phyloP scores from a whole-genome alignment of 2,329 filamentous ascomycete species.

The Whalleya microplaca region DNA sequence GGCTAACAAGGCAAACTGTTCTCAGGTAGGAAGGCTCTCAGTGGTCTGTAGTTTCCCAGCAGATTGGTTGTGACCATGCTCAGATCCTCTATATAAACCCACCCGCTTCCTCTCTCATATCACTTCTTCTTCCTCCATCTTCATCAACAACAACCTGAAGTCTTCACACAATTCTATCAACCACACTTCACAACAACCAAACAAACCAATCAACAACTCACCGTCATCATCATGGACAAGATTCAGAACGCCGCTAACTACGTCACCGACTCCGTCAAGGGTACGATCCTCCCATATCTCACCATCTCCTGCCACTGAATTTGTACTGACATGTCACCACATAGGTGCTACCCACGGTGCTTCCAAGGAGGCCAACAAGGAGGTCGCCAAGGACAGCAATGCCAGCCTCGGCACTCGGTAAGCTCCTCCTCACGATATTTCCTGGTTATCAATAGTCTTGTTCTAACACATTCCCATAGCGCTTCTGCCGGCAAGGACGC shows the following conservation, averaged over 20 bases:
- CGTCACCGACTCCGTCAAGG: constrained; percentile 66
- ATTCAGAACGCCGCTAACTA: constrained; percentile 69
- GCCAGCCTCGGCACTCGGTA: constrained; percentile 58
- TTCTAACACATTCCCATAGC: constrained; percentile 39
- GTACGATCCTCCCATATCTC: constrained; percentile 33
- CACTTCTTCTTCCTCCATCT: neutral
- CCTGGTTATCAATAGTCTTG: neutral
- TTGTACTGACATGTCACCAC: constrained; percentile 10
- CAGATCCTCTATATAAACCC: constrained; percentile 19
- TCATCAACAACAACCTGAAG: constrained; percentile 31
- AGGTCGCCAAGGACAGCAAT: constrained; percentile 65
- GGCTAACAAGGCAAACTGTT: neutral
- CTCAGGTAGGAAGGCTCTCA: neutral
- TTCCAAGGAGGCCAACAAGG: constrained; percentile 73
- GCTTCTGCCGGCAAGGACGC: constrained; percentile 55
- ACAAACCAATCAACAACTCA: constrained; percentile 16
- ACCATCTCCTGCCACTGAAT: neutral
- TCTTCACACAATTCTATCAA: neutral
- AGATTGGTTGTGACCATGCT: too few species aligned
- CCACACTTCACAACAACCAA: constrained; percentile 21
- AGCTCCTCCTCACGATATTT: constrained; percentile 21
- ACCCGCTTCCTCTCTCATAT: constrained; percentile 2
- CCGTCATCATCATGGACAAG: constrained; percentile 52
- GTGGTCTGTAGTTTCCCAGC: constrained; percentile 13
- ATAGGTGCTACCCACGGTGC: constrained; percentile 50